Evolutionary conservation across 2,329 filamentous ascomycete genomes (phyloP), one percentile per base, ranked within the genome.

Genomic region (Venturia nashicola): DNA sequence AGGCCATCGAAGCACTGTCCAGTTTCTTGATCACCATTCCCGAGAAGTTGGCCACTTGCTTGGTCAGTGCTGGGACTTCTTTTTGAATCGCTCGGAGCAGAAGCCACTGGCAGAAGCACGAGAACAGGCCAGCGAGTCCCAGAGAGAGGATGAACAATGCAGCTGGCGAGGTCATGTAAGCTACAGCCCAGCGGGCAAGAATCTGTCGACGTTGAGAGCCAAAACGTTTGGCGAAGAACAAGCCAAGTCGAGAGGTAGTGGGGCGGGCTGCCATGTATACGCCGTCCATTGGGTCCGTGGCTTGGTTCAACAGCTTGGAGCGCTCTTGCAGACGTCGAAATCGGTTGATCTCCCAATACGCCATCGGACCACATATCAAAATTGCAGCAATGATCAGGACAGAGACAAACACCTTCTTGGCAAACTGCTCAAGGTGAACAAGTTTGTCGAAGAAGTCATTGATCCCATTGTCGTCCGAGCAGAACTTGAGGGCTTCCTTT

Each of bases 91-190:
- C 79, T 66, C 79, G 83, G 63, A 96, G 82, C n/a, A 97, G 78
- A 63, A 93, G 80, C 68, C 83, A 88, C 77, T 96, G 91, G 73
- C 89, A 94, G 43, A 92, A 78, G 73, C 90, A 95, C 32, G 89
- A 86, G 69, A 96, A 84, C 57, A 95, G 82, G 3, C 91, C 91
- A 1, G 91, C 90, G 11, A 95, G 71, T 11, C 88, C 92, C 48
- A 97, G 84, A 5, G 88, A 87, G 7, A 97, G 82, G 6, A 97
- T 84, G 70, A 97, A 92, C n/a, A 97, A 79, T 20, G 91, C 92
- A 0, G 90, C 85, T 0, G 88, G 77, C 0, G 91, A 91, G 0
- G 91, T 96, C n/a, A 86, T 86, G 72, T 97, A 97, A 9, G 92
- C 89, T 67, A 94, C 79, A 62, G 85, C 84, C 91, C 92, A 97